Percentiles rank a stretch among this genome's conserved stretches.
Conservation (phyloP, 352 stramenopile genomes). For the Globisporangium takayamanum region DNA sequence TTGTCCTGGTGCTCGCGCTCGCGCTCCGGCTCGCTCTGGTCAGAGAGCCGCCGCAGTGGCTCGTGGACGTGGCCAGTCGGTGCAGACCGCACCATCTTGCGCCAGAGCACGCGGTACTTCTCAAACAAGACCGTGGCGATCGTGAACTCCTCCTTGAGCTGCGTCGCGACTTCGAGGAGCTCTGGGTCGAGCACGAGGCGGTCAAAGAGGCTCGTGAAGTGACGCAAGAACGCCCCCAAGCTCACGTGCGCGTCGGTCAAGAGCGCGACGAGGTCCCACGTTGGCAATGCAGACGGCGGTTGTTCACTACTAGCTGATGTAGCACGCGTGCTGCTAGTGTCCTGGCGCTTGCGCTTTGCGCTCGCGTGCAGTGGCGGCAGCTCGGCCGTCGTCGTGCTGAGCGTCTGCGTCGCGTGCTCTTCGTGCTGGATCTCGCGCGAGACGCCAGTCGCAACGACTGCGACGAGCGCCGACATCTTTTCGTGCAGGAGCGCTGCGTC, state of each 20-base stretch:
- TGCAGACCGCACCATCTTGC: constrained; percentile 19
- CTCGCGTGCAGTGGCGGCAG: background rate
- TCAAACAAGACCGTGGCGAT: constrained; percentile 66
- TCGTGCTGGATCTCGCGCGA: constrained; percentile 31
- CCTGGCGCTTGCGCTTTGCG: constrained; percentile 8
- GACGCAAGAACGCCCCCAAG: constrained; percentile 56
- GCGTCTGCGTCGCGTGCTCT: background rate
- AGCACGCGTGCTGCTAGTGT: background rate
- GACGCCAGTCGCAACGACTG: constrained; percentile 37
- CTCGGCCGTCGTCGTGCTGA: background rate
- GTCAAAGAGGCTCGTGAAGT: constrained; percentile 77
- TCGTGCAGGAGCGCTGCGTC: constrained; percentile 16
- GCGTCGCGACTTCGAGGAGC: constrained; percentile 56
- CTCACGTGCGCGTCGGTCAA: constrained; percentile 47
- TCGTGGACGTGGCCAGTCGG: constrained; percentile 8
- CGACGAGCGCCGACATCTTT: constrained; percentile 39
- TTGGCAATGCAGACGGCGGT: background rate
- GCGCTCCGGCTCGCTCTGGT: constrained; percentile 4
- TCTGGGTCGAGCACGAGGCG: constrained; percentile 67
- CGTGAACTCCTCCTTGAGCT: constrained; percentile 80
- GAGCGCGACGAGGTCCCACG: constrained; percentile 30
- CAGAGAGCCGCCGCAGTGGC: background rate
- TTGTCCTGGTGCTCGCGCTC: constrained; percentile 20
- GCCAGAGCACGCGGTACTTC: constrained; percentile 70
- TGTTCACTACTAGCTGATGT: background rate